phyloP scores from a whole-genome alignment of 805 yeast genomes.

The Candida maris region DNA sequence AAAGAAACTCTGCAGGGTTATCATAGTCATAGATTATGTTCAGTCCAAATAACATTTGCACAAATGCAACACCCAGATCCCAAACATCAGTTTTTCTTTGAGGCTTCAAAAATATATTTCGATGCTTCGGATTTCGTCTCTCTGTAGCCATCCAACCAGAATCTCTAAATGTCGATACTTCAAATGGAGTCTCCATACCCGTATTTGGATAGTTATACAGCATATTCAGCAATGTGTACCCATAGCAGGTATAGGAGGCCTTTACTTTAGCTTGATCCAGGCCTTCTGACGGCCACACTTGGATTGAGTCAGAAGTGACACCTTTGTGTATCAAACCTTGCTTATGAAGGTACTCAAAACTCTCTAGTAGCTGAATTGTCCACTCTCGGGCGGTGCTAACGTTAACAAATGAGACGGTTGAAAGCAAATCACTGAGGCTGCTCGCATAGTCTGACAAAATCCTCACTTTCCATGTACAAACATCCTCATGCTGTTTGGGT shows the following conservation, averaged over 20 bases:
- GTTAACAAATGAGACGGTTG: slow-evolving; percentile 62
- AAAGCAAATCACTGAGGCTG: slow-evolving; percentile 60
- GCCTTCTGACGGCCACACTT: slow-evolving; percentile 46
- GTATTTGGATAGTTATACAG: slow-evolving; percentile 30
- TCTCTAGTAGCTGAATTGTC: slow-evolving; percentile 84
- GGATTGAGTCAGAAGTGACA: slow-evolving; percentile 58
- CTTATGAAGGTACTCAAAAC: slow-evolving; percentile 79
- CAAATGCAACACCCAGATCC: slow-evolving; percentile 81
- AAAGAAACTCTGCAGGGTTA: slow-evolving; percentile 63
- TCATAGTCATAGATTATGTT: slow-evolving; percentile 51
- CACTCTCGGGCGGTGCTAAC: slow-evolving; percentile 79
- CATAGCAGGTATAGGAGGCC: slow-evolving; percentile 58
- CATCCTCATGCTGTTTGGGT: slow-evolving; percentile 16
- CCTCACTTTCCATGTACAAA: slow-evolving; percentile 61
- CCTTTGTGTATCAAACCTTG: slow-evolving; percentile 76
- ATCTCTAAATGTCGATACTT: slow-evolving; percentile 24
- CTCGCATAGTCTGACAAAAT: slow-evolving; percentile 63
- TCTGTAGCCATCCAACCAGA: slow-evolving; percentile 83
- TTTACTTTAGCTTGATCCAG: slow-evolving; percentile 57
- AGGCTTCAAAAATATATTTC: slow-evolving; percentile 39
- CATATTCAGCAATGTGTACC: slow-evolving; percentile 43
- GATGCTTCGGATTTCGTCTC: slow-evolving; percentile 29
- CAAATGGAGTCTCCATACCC: slow-evolving; percentile 19
- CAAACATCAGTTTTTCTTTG: slow-evolving; percentile 88
- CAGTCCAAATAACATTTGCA: slow-evolving; percentile 60